Conservation (phyloP, 768 basidiomycete genomes). For the Phaeotremella skinneri region DNA sequence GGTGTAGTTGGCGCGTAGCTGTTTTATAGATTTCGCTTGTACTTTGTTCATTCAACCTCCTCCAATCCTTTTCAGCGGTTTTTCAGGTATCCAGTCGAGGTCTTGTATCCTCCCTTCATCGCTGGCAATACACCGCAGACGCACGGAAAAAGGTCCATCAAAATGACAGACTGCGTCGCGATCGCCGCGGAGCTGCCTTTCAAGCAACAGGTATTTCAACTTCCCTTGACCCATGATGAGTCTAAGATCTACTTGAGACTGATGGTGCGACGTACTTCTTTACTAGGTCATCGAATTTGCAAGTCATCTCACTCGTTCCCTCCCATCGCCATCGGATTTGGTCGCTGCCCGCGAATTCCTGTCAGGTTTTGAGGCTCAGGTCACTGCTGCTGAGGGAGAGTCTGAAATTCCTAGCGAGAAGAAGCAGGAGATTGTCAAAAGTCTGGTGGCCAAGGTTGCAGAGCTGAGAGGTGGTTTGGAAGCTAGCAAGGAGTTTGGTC, state of each 20-base stretch:
- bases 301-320: constrained; percentile 39
- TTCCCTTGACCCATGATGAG: neutral
- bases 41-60: neutral
- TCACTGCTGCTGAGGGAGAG: constrained; percentile 28
- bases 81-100: neutral
- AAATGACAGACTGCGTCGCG: constrained; percentile 48
- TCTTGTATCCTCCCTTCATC: neutral
- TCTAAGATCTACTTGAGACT: neutral
- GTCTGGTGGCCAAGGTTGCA: constrained; percentile 36
- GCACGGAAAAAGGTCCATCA: constrained; percentile 1
- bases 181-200: constrained; percentile 50
- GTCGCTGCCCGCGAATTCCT: constrained; percentile 35
- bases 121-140: neutral
- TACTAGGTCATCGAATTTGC: constrained; percentile 45
- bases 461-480: constrained; percentile 44
- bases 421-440: constrained; percentile 35
- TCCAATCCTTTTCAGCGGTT: neutral
- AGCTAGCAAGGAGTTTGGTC: constrained; percentile 45
- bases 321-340: constrained; percentile 35
- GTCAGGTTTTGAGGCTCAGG: constrained; percentile 27
- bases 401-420: constrained; percentile 25
- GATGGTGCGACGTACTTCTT: neutral
- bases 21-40: neutral
- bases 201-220: constrained; percentile 30
- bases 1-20: neutral